Evolutionary conservation across 768 basidiomycete genomes (phyloP).

Genomic region (Mycena galopus): DNA sequence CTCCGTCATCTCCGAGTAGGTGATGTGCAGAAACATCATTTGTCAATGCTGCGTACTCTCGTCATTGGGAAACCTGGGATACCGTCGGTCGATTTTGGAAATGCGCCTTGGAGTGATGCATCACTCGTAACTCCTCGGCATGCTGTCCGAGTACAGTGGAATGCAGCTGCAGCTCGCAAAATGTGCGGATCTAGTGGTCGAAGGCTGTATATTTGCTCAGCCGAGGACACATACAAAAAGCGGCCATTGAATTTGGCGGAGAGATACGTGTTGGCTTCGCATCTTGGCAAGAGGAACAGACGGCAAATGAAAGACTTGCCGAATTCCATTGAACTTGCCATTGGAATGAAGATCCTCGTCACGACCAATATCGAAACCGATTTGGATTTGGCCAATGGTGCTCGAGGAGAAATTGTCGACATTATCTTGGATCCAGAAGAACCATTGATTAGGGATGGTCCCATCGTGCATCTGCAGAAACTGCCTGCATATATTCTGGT

Average conservation of each 20-base stretch:
- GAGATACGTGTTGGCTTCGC: not conserved
- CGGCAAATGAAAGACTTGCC: constrained; percentile 1
- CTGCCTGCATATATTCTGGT: constrained; percentile 49
- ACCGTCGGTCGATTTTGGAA: not conserved
- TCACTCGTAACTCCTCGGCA: not conserved
- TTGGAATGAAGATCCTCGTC: constrained; percentile 57
- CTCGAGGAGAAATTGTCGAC: constrained; percentile 45
- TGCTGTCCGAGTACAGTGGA: not conserved
- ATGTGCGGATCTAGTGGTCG: not conserved
- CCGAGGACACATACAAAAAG: not conserved
- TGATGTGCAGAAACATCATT: not conserved
- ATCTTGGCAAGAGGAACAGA: not conserved
- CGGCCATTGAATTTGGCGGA: not conserved
- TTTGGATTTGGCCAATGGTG: constrained; percentile 54
- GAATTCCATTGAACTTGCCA: not conserved
- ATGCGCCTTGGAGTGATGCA: not conserved
- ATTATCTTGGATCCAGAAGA: constrained; percentile 52
- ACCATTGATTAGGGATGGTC: constrained; percentile 14
- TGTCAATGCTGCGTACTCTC: too few relatives aligned
- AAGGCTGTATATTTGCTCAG: not conserved
- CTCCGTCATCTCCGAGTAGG: not conserved
- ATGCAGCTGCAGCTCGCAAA: not conserved
- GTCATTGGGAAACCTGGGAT: too few relatives aligned
- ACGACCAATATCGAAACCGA: constrained; percentile 56
- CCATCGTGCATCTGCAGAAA: constrained; percentile 42